Evolutionary conservation across 768 basidiomycete genomes (phyloP).

Genomic region (Termitomyces eurrhizus): DNA sequence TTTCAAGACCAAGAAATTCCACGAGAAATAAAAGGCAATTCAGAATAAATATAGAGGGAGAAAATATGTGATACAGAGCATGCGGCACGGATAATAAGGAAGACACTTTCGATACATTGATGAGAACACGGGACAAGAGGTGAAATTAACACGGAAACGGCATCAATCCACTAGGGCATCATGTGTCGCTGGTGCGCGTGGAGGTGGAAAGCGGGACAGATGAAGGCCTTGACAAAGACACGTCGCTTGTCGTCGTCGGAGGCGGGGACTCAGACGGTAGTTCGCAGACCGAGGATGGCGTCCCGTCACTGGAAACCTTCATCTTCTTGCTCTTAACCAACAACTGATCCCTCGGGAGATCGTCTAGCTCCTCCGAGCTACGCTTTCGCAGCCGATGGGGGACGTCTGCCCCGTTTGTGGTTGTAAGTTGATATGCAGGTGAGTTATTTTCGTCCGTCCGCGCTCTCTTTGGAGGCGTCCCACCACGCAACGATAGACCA

Average conservation of each 20-base stretch:
- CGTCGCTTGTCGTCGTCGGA: neutral
- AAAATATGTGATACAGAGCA: constrained; percentile 1
- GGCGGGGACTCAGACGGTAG: neutral
- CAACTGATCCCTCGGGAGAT: constrained; percentile 11
- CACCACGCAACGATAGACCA: constrained; percentile 10
- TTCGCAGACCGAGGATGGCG: neutral
- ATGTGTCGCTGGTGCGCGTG: neutral
- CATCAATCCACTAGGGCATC: neutral
- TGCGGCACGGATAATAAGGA: neutral
- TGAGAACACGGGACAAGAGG: too few relatives aligned
- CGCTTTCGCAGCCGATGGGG: constrained; percentile 37
- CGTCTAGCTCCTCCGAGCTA: constrained; percentile 47
- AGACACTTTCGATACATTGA: neutral
- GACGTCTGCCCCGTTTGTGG: constrained; percentile 4
- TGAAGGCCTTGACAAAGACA: constrained; percentile 2
- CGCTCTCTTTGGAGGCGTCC: constrained; percentile 30
- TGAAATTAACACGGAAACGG: neutral
- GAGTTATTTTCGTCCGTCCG: constrained; percentile 11
- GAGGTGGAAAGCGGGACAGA: constrained; percentile 5
- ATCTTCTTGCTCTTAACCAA: constrained; percentile 12
- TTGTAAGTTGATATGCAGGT: constrained; percentile 2
- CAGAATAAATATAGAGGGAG: neutral
- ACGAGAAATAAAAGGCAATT: neutral
- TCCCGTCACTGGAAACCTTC: neutral
- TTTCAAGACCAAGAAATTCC: neutral